Base-by-base conservation (phyloP, 2,329 filamentous ascomycete species). In the Lachnellula hyalina region DNA sequence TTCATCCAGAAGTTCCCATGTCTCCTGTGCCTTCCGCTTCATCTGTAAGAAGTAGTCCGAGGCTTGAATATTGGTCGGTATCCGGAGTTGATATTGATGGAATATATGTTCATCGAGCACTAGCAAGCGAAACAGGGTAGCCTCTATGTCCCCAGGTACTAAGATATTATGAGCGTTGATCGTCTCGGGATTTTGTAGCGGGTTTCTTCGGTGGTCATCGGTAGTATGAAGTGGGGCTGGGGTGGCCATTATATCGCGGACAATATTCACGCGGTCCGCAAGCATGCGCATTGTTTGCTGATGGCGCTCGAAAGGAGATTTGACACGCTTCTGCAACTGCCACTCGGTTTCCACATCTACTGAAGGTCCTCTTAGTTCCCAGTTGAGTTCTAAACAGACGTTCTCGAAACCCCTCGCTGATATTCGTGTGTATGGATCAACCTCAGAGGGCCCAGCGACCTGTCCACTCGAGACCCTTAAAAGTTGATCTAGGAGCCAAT, bases 211-310 rank as follows among this genome's bases (percentile, higher is more conserved):
- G 45, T 63, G 66, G 15, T 64, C 59, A 5, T 66, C 61, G 57
- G 54, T 21, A 60, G 47, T 4, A 60, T 38, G 12, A 21, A 47
- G 19, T 9, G 55, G 50, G 15, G 63, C 63, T 17, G 67, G 56
- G 23, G 65, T 61, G 7, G 63, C 64, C 62, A 68, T 58, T 25
- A 68, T 66, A 49, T 68, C 63, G 11, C 63, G 62, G 32, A 67
- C 60, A 15, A 41, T 48, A 12, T 47, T 47, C 48, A 61, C 53
- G 34, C 66, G 59, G 25, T 55, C 49, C 9, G 42, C 56, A n/a
- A 59, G 40, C 52, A 56, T 55, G 23, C 48, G 42, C 34, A 58
- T 55, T 21, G 61, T 63, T 35, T 57, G 58, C 23, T 51, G 52
- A 19, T 52, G 34, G 15, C 49, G 8, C 45, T 50, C 51, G 9